Percentiles rank a stretch among this genome's conserved stretches.
Evolutionary conservation across 1,284 basidiomycete genomes (phyloP).

Genomic region (Malassezia vespertilionis): DNA sequence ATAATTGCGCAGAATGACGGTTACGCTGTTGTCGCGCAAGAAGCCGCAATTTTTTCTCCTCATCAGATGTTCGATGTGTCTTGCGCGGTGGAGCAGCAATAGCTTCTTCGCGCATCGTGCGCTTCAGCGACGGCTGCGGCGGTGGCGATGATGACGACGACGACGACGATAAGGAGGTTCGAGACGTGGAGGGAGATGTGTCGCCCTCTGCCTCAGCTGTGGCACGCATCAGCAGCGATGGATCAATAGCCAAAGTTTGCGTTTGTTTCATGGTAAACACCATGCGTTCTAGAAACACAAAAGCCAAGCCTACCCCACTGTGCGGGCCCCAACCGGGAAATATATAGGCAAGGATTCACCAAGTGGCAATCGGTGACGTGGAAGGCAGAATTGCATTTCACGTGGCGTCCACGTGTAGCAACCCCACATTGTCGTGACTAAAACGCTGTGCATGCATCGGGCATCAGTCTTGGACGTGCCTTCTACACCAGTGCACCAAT

Average conservation of each 20-base stretch:
- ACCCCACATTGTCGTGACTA: neutral
- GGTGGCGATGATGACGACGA: conserved; percentile 1
- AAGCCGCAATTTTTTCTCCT: conserved; percentile 36
- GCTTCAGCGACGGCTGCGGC: neutral
- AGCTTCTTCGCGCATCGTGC: too few species aligned
- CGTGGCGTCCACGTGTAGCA: neutral
- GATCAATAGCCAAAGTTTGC: conserved; percentile 9
- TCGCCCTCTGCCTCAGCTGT: neutral
- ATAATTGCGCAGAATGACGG: conserved; percentile 41
- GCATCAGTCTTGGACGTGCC: neutral
- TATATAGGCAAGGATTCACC: neutral
- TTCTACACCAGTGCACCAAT: neutral
- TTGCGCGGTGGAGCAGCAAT: neutral
- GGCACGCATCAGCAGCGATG: conserved; percentile 8
- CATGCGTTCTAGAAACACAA: neutral
- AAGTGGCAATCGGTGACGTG: conserved; percentile 8
- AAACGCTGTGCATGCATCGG: neutral
- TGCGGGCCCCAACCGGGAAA: neutral
- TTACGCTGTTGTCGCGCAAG: conserved; percentile 43
- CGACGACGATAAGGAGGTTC: neutral
- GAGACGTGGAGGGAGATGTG: too few species aligned
- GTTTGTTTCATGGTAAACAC: neutral
- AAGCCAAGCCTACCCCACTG: too few species aligned
- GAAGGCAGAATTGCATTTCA: conserved; percentile 1
- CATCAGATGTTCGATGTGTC: conserved; percentile 17